Conservation (phyloP, 768 basidiomycete genomes). For the Lentinula sp. region DNA sequence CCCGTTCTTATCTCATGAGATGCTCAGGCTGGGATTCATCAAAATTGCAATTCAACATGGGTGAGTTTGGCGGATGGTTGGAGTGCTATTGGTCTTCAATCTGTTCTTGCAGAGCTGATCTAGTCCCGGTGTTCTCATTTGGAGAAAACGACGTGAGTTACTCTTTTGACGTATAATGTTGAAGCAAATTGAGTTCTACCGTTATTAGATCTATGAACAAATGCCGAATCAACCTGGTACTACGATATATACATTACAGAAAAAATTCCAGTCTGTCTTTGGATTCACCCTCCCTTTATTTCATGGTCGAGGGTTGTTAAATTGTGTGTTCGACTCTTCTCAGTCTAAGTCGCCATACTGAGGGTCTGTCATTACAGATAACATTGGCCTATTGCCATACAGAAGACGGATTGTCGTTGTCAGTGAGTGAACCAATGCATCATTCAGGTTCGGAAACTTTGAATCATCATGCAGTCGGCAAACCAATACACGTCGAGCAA, state of each 20-base stretch:
- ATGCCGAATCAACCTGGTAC: constrained; percentile 95
- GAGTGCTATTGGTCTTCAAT: background rate
- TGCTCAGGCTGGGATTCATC: constrained; percentile 80
- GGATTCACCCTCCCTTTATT: constrained; percentile 98
- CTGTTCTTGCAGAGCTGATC: constrained; percentile 60
- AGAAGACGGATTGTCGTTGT: constrained; percentile 94
- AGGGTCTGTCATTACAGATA: constrained; percentile 48
- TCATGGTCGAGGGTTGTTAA: constrained; percentile 90
- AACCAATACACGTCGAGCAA: constrained; percentile 76
- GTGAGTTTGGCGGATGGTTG: constrained; percentile 32
- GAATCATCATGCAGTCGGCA: constrained; percentile 57
- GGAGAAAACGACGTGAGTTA: constrained; percentile 91
- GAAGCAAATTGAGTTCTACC: background rate
- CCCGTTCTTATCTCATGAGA: background rate
- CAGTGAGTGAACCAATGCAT: constrained; percentile 50
- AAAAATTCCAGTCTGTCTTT: constrained; percentile 86
- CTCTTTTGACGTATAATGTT: constrained; percentile 1
- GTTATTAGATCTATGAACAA: constrained; percentile 86
- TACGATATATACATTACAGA: constrained; percentile 78
- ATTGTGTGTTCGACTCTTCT: constrained; percentile 51
- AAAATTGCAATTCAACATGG: constrained; percentile 89
- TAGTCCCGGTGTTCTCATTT: constrained; percentile 97
- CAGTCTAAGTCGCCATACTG: background rate
- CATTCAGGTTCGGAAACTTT: background rate
- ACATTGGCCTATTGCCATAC: constrained; percentile 93